Evolutionary conservation across 768 basidiomycete species (phyloP).

Genomic region (Cyclocybe aegerita): DNA sequence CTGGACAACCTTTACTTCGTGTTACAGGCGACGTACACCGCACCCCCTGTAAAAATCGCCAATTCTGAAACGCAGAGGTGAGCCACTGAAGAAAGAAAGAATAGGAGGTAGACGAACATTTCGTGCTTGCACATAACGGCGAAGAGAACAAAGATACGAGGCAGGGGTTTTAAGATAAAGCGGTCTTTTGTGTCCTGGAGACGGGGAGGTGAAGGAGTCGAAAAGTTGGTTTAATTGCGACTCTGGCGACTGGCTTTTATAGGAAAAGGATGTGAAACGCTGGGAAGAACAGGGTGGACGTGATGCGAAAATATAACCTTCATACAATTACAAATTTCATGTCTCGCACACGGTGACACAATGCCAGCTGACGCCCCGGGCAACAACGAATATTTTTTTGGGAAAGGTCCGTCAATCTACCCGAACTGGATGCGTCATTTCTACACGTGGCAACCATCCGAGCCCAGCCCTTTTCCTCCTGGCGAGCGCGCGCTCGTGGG

Average conservation of each 20-base stretch:
- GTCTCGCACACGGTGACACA: conserved; percentile 16
- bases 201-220: conserved; percentile 2
- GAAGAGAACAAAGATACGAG: conserved; percentile 3
- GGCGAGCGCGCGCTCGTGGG: conserved; percentile 9
- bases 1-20: not conserved
- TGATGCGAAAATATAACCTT: conserved; percentile 22
- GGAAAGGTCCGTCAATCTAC: conserved; percentile 10
- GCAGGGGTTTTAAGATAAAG: not conserved
- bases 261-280: conserved; percentile 22
- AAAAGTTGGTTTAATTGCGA: not conserved
- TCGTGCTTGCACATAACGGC: conserved; percentile 36
- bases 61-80: conserved; percentile 28
- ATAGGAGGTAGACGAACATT: conserved; percentile 25
- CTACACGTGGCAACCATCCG: conserved; percentile 22
- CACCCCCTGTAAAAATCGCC: conserved; percentile 52
- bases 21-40: conserved; percentile 32
- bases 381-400: conserved; percentile 9
- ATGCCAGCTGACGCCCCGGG: not conserved
- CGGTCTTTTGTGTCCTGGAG: conserved; percentile 9
- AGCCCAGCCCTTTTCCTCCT: conserved; percentile 9
- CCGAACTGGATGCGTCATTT: conserved; percentile 17
- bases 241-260: conserved; percentile 16
- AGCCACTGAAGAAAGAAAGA: conserved; percentile 1
- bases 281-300: conserved; percentile 25
- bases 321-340: conserved; percentile 21